These are phyloP conservation scores for Pleurotus djamor DNA, from an alignment of 768 basidiomycete species.

Conservation along the genomic window DNA sequence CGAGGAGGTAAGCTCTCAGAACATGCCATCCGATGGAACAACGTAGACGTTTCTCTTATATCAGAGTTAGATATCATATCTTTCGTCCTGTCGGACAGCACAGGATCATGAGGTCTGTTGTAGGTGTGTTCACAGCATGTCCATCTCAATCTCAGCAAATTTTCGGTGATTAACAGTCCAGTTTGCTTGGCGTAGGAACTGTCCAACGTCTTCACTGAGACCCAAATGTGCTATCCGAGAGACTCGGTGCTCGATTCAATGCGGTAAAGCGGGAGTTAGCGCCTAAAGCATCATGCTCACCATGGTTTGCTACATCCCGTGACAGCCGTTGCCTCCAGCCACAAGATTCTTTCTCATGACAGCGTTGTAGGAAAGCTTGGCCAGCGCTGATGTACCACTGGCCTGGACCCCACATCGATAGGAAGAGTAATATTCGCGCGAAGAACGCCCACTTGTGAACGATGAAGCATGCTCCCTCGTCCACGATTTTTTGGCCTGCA, in stretches of 20 bases:
- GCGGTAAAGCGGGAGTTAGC: conserved; percentile 3
- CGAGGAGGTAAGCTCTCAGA: background rate
- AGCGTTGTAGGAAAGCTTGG: background rate
- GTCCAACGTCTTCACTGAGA: background rate
- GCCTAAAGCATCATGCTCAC: background rate
- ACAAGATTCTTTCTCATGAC: conserved; percentile 2
- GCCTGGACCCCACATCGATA: background rate
- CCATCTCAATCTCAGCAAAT: background rate
- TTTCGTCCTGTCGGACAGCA: background rate
- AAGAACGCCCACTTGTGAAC: background rate
- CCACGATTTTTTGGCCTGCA: background rate
- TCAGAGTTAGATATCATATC: background rate
- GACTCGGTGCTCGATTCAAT: background rate
- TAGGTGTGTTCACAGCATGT: background rate
- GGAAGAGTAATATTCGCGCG: background rate
- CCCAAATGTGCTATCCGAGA: background rate
- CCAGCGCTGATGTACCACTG: background rate
- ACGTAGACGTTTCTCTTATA: background rate
- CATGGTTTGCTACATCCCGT: background rate
- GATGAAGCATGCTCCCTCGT: background rate
- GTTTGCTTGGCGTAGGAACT: background rate
- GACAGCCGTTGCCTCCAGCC: conserved; percentile 1
- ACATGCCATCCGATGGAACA: background rate
- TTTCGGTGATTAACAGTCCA: background rate
- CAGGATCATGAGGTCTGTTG: background rate